phyloP scores from a whole-genome alignment of 2,329 filamentous ascomycete genomes.

The Cladophialophora chaetospira region DNA sequence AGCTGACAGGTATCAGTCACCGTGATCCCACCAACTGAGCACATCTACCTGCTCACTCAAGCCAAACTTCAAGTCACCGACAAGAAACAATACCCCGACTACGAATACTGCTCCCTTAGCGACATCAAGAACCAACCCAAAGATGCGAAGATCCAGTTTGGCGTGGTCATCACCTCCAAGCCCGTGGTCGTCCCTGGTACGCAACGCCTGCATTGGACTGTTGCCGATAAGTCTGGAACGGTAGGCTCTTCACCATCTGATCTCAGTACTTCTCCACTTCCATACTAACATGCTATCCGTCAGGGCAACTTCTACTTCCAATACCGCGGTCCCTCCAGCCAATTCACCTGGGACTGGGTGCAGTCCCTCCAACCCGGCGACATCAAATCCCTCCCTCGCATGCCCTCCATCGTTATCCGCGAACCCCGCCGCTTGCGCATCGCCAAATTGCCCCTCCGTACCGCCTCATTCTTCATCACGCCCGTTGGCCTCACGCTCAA shows the following conservation, averaged over 20 bases:
- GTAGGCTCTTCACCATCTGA: slow-evolving; percentile 17
- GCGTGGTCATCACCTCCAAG: slow-evolving; percentile 25
- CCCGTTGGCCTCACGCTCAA: slow-evolving; percentile 22
- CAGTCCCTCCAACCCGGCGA: slow-evolving; percentile 29
- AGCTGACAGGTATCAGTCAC: slow-evolving; percentile 19
- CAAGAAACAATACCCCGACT: slow-evolving; percentile 23
- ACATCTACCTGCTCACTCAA: slow-evolving; percentile 29
- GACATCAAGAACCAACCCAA: slow-evolving; percentile 22
- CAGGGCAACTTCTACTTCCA: slow-evolving; percentile 34
- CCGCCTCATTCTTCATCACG: slow-evolving; percentile 17
- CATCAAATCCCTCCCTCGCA: slow-evolving; percentile 28
- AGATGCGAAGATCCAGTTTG: slow-evolving; percentile 32
- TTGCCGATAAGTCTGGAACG: slow-evolving; percentile 29
- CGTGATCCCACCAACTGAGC: slow-evolving; percentile 27
- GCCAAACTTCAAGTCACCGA: slow-evolving; percentile 26
- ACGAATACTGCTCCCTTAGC: slow-evolving; percentile 28
- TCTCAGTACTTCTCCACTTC: neutral
- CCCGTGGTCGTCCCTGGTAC: slow-evolving; percentile 23
- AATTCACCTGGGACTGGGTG: slow-evolving; percentile 34
- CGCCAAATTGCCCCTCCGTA: slow-evolving; percentile 30
- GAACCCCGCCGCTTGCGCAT: slow-evolving; percentile 22
- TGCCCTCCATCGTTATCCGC: slow-evolving; percentile 29
- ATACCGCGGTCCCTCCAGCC: slow-evolving; percentile 25
- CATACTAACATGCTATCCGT: neutral
- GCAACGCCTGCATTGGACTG: slow-evolving; percentile 28